Percentiles rank a stretch among this genome's conserved stretches.
Evolutionary conservation across 371 early-diverging fungal species (phyloP).

Genomic region (Smittium culicis): DNA sequence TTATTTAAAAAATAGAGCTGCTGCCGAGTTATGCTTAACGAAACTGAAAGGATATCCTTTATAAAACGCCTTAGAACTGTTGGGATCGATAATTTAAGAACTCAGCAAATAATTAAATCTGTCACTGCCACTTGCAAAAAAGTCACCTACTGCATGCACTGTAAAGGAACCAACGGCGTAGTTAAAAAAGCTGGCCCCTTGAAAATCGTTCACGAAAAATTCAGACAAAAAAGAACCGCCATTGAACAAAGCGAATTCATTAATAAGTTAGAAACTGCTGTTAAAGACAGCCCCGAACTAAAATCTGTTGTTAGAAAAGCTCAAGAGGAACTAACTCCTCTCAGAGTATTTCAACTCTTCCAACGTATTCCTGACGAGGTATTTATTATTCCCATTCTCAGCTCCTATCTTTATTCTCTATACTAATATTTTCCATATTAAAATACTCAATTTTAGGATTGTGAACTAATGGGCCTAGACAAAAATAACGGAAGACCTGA

Average conservation of each 20-base stretch:
- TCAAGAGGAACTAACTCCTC: conserved; percentile 91
- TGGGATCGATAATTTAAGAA: conserved; percentile 63
- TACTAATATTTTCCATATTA: not conserved
- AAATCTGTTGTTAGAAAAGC: conserved; percentile 65
- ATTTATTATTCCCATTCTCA: not conserved
- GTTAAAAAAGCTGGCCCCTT: conserved; percentile 94
- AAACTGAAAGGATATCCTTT: conserved; percentile 55
- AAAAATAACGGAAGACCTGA: conserved; percentile 79
- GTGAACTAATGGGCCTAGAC: conserved; percentile 86
- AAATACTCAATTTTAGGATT: conserved; percentile 50
- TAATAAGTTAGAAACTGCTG: conserved; percentile 54
- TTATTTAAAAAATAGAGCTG: no score
- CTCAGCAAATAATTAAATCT: conserved; percentile 63
- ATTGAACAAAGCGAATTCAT: conserved; percentile 60
- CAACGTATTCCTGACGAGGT: conserved; percentile 51
- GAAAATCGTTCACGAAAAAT: conserved; percentile 94
- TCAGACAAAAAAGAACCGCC: conserved; percentile 55
- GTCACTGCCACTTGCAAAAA: conserved; percentile 85
- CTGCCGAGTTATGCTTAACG: conserved; percentile 72
- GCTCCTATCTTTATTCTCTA: not conserved
- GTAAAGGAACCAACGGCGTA: conserved; percentile 70
- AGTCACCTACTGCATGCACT: conserved; percentile 71
- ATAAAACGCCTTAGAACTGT: conserved; percentile 59
- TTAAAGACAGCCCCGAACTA: conserved; percentile 54
- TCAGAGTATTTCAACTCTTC: conserved; percentile 74